Base-by-base conservation (phyloP, 495 filamentous ascomycete genomes). In the Lichenothelia convexa region DNA sequence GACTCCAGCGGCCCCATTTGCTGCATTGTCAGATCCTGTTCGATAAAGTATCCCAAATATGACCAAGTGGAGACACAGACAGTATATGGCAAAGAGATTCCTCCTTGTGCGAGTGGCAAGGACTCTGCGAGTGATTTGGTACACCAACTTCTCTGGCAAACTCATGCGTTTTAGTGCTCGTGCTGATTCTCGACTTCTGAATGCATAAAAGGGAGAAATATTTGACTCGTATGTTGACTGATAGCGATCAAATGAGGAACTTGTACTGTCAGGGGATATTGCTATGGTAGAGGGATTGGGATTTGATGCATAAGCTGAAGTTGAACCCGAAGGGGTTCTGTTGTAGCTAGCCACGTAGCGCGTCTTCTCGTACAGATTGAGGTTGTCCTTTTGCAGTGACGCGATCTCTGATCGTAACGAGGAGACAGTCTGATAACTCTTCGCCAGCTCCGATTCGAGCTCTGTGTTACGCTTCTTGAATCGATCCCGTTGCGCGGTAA, bases 321-420 rank as follows among this genome's bases (percentile, higher is more conserved):
- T 74, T 5, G 32, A 27, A 41, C 23, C 32, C 34, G 20, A 22
- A 32, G 33, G 39, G 36, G 42, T 34, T n/a, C 83, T 73, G 49
- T 71, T 86, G 63, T 93, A 95, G 3, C 82, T 81, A 11, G 85
- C 91, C 9, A 93, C 74, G 56, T 95, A 99, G 26, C 89, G 74
- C 22, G 89, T 93, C 66, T 94, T 99, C 54, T 99, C 89, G 54
- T 99, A 99, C 2, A 99, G 71, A 47, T 80, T 78, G 21, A 99
- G 68, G 52, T 99, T 99, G 57, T 99, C 89, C 54, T 84, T 89
- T 51, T 95, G 89, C 9, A 99, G 64, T 8, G 83, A 78, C 27
- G 85, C 76, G 44, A 99, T 72, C 49, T 99, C 89, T 41, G 87
- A 81, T 12, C 91, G 75, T 20, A 95, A 65, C 7, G 84, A 78